Evolutionary conservation across 2,329 filamentous ascomycete species (phyloP), one percentile per base, ranked within the genome.

Genomic region (Sarocladium oryzae): DNA sequence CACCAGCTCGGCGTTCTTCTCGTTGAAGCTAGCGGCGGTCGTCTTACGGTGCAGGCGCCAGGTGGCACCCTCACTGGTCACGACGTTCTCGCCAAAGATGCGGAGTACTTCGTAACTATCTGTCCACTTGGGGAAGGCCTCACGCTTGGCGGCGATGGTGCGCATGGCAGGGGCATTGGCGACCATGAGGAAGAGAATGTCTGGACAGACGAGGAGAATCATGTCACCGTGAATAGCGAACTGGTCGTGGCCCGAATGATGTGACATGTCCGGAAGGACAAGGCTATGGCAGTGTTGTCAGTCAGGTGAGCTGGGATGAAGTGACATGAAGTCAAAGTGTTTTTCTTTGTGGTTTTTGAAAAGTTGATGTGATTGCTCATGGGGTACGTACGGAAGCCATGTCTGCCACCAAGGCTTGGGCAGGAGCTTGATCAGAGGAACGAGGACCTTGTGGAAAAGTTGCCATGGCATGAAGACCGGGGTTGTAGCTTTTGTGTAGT

Each of bases 41-140:
- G 84, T 77, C 66, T 86, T 89, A 55, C 87, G 79, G 63, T 92
- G 87, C 66, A 79, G 75, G 28, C 82, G 82, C 88, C 86, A 92
- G 24, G 77, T 67, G 1, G 71, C 62, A 1, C 86, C 86, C 64
- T 91, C 87, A 2, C 84, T 82, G 0, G 81, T 81, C 20, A 91
- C 67, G 2, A 91, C 76, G 61, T 88, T 92, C 52, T 81, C 75
- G 32, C 88, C 87, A 62, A 85, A 91, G 51, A 64, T 60, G 13
- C 60, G 56, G 49, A 73, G 55, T 38, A 69, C 63, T 52, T 56
- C 60, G 57, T 71, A 72, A 18, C 59, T 59, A 24, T 65, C 62
- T 7, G 61, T 55, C 56, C 61, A 64, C 56, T 71, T 71, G 40
- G 84, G 84, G 60, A 91, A 91, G 54, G 83, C 78, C 45, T 86